A percentile compares a stretch with the other conserved stretches of the same genome.
Conservation (phyloP, 2,329 filamentous ascomycete species). For the Zymoseptoria crescenta region DNA sequence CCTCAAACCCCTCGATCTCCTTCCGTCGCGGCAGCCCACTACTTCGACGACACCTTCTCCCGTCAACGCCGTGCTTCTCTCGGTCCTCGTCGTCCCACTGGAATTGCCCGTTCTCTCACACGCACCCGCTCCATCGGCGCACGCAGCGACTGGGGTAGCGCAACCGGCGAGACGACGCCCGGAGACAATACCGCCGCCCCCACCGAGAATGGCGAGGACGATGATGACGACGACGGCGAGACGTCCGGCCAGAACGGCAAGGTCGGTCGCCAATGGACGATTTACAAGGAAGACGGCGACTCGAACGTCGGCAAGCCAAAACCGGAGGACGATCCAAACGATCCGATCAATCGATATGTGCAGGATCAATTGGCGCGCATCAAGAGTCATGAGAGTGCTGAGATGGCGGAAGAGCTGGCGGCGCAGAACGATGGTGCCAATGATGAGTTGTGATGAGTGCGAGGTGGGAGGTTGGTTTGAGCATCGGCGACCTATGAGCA, state of each 20-base stretch:
- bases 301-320: constrained; percentile 19
- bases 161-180: constrained; percentile 26
- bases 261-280: constrained; percentile 35
- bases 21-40: constrained; percentile 74
- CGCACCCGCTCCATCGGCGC: constrained; percentile 65
- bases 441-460: constrained; percentile 9
- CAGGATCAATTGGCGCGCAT: constrained; percentile 70
- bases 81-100: constrained; percentile 65
- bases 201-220: constrained; percentile 28
- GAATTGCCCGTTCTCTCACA: constrained; percentile 24
- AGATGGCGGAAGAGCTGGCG: constrained; percentile 56
- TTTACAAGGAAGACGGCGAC: constrained; percentile 48
- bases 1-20: constrained; percentile 90
- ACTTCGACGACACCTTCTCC: constrained; percentile 85
- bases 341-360: constrained; percentile 74
- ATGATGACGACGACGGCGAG: constrained; percentile 29
- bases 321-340: constrained; percentile 32
- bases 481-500: neutral
- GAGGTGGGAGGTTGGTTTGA: neutral
- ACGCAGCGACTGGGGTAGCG: constrained; percentile 61
- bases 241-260: constrained; percentile 13
- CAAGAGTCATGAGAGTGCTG: constrained; percentile 49
- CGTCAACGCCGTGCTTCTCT: constrained; percentile 40
- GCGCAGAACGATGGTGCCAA: constrained; percentile 36
- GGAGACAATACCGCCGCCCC: constrained; percentile 26